Conservation (phyloP, 2,329 filamentous ascomycete species). For the Stagonosporopsis rhizophila region DNA sequence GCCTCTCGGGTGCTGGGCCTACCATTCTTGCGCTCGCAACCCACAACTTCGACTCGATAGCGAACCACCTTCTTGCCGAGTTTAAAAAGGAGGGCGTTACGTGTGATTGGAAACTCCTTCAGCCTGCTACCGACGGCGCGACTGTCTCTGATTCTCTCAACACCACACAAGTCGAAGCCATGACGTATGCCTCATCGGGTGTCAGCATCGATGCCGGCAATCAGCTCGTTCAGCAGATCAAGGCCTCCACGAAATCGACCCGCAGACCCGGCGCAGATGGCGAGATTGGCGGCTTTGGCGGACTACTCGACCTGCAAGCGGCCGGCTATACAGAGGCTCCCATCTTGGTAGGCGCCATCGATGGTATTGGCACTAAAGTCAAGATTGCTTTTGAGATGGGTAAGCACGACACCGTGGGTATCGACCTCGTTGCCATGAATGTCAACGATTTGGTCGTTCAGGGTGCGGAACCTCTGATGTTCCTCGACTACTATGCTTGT, state of each 20-base stretch:
- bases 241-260: constrained; percentile 85
- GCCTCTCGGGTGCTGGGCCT: constrained; percentile 91
- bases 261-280: constrained; percentile 86
- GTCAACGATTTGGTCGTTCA: constrained; percentile 98
- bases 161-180: constrained; percentile 32
- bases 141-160: constrained; percentile 44
- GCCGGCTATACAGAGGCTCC: constrained; percentile 78
- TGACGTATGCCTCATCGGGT: constrained; percentile 93
- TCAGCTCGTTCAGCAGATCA: constrained; percentile 89
- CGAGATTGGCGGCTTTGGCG: constrained; percentile 94
- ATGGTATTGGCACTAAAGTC: constrained; percentile 95
- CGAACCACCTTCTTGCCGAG: constrained; percentile 74
- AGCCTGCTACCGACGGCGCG: constrained; percentile 78
- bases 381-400: constrained; percentile 91
- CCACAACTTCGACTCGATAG: constrained; percentile 86
- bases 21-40: constrained; percentile 95
- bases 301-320: constrained; percentile 77
- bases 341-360: constrained; percentile 90
- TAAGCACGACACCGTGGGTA: constrained; percentile 93
- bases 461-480: constrained; percentile 92
- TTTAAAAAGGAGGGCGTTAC: constrained; percentile 76
- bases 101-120: constrained; percentile 86
- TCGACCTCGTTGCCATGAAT: constrained; percentile 98
- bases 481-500: constrained; percentile 98
- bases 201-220: constrained; percentile 96